Evolutionary conservation across 192 early-diverging fungal species (phyloP), one percentile per base, ranked within the genome.

Genomic region (Endogone sp.): DNA sequence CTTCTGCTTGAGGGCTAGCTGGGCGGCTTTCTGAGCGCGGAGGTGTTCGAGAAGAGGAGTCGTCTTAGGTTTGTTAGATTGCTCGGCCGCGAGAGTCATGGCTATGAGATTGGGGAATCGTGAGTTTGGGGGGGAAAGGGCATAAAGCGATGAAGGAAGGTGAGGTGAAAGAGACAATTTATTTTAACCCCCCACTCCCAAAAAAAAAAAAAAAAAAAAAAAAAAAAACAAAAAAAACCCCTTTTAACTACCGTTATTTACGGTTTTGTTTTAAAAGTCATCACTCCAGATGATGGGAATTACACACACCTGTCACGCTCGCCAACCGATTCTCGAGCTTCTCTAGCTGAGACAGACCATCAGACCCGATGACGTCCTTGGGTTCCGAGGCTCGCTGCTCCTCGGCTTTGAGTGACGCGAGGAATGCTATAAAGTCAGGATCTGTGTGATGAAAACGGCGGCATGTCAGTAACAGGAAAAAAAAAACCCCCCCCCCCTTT

Each of bases 11-110:
- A 76, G 69, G n/a, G 81, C 83, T 27, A 84, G 85, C 79, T 91
- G 70, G 13, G 85, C 81, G 27, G 86, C 88, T 79, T 91, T 92
- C 61, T 89, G 82, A 22, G 89, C 86, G 29, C 92, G 84, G 8
- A 93, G 68, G 63, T 86, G 83, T 60, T 93, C 92, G 55, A 93
- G 69, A 16, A 93, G 69, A 22, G 92, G 92, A 0, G 92, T 93
- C 22, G 90, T 87, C 65, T 90, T 90, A 56, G 88, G 89, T 55
- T 87, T 87, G 32, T 76, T 73, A 2, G 73, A 60, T 67, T 69
- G 66, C 27, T 71, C 79, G 20, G 68, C 66, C 30, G 70, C 69
- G 9, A 75, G 56, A 25, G 75, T 62, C 72, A 79, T 65, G 13
- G 79, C 73, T 83, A 69, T 13, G 60, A 22, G 22, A 29, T 49